A percentile compares a stretch with the other conserved stretches of the same genome.
These are phyloP conservation scores for Fusarium brevicatenulatum DNA, from an alignment of 2,329 filamentous ascomycete species.

Conservation along the genomic window DNA sequence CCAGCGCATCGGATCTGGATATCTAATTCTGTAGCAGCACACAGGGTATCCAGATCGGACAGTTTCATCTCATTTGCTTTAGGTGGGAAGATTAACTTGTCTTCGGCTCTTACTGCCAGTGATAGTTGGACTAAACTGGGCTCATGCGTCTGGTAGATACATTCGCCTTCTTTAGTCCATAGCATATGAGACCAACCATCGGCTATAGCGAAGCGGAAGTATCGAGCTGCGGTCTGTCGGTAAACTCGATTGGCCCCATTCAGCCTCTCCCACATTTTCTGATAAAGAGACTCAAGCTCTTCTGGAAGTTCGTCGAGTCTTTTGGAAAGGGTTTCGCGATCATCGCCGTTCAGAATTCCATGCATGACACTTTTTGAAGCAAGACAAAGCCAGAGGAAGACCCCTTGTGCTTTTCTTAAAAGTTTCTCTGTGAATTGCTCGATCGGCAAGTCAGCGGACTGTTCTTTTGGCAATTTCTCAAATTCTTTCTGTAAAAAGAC, in stretches of 20 bases:
- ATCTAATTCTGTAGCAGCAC: rapidly evolving
- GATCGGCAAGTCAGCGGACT: rapidly evolving
- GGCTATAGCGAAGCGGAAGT: neutral
- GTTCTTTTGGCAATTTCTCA: rapidly evolving
- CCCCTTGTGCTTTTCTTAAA: rapidly evolving
- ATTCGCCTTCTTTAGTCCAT: too few species aligned
- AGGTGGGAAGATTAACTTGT: rapidly evolving
- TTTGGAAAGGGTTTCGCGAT: rapidly evolving
- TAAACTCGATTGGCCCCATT: neutral
- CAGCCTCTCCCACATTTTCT: neutral
- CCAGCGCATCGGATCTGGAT: neutral
- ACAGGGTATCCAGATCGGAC: rapidly evolving
- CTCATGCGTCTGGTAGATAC: rapidly evolving
- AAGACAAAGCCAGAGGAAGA: neutral
- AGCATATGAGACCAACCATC: neutral
- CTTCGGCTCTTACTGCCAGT: rapidly evolving
- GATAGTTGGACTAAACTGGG: neutral
- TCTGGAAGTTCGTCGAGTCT: neutral
- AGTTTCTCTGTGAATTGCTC: rapidly evolving
- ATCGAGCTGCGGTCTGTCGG: neutral
- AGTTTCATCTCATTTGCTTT: rapidly evolving
- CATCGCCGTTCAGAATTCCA: neutral
- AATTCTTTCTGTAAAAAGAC: rapidly evolving
- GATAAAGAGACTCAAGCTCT: neutral
- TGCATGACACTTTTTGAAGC: rapidly evolving